Evolutionary conservation across 164 flowering plant genomes (phyloP), one percentile per base, ranked within the genome.

Genomic region (Kingdonia uniflora): DNA sequence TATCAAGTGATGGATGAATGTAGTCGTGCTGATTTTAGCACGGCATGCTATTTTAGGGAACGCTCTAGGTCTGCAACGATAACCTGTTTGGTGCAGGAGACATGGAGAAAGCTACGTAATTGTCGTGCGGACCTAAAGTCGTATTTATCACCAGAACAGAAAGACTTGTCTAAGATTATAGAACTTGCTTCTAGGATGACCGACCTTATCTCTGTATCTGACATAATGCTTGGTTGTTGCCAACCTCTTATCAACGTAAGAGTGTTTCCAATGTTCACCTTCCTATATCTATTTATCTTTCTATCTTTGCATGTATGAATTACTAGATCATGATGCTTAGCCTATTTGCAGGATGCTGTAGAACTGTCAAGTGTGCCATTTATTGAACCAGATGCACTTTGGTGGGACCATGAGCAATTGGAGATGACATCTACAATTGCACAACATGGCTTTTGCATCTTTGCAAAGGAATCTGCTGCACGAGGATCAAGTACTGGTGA

Each of bases 1-100:
- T 76, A 60, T 64, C 81, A 72, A 49, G 51, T 69, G 46, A 66
- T 83, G 87, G 99, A 94, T 74, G 97, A 94, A 61, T 89, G 96
- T 53, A 94, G 99, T 64, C 82, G 87, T 22, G 76, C 82, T 52
- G 81, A 75, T 70, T 77, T 82, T 49, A 69, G 46, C 40, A 55
- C 21, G 55, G 57, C 56, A 35, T 58, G 61, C 42, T 58, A 54
- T 42, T 41, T 58, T 19, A 19, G 64, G 14, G 55, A 60, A 52
- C 55, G 64, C 26, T 51, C 51, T 42, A 54, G 26, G 25, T 56
- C 67, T 39, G 29, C 16, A 16, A 48, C 26, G 15, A 48, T 17
- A 19, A 47, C 49, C 49, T 53, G 74, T 70, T 44, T 49, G 20
- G 85, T 87, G 22, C 78, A 74, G 64, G 80, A 85, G 54, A 60